Conservation (phyloP, 768 basidiomycete species). For the Ramaria sp. region DNA sequence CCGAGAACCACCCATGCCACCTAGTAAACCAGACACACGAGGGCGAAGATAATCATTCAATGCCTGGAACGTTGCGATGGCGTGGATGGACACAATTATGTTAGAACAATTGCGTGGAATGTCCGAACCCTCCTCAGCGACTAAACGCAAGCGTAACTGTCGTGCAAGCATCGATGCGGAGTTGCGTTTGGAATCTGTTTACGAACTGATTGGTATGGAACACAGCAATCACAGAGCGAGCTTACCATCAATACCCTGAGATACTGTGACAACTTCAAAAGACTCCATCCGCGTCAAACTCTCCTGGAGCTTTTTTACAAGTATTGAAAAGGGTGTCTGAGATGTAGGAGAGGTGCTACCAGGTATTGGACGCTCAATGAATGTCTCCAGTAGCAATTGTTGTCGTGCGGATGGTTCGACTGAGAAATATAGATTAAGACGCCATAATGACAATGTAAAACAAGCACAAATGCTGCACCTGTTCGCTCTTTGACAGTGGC, state of each 20-base stretch:
- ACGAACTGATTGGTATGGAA: neutral
- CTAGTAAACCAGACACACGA: slow-evolving; percentile 63
- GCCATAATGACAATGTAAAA: neutral
- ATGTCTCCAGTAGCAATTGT: slow-evolving; percentile 70
- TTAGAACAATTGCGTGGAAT: slow-evolving; percentile 70
- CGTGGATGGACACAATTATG: slow-evolving; percentile 95
- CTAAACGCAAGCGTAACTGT: slow-evolving; percentile 78
- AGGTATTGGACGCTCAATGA: slow-evolving; percentile 46
- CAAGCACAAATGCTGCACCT: slow-evolving; percentile 31
- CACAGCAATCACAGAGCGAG: slow-evolving; percentile 3
- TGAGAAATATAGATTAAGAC: slow-evolving; percentile 20
- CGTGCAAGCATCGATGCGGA: slow-evolving; percentile 88
- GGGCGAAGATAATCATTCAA: slow-evolving; percentile 94
- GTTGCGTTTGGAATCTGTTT: slow-evolving; percentile 75
- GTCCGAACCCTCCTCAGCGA: slow-evolving; percentile 84
- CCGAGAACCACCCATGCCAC: slow-evolving; percentile 32
- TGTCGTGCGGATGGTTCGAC: slow-evolving; percentile 59
- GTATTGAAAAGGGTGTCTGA: slow-evolving; percentile 56
- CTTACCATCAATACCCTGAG: slow-evolving; percentile 72
- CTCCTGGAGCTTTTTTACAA: slow-evolving; percentile 96
- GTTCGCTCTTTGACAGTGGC: slow-evolving; percentile 56
- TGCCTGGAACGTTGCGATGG: slow-evolving; percentile 96
- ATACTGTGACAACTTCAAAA: slow-evolving; percentile 88
- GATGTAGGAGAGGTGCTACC: slow-evolving; percentile 23
- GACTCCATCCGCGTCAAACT: slow-evolving; percentile 90